Conservation (phyloP, 371 early-diverging fungal species). For the Hamiltosporidium tvaerminnensis region DNA sequence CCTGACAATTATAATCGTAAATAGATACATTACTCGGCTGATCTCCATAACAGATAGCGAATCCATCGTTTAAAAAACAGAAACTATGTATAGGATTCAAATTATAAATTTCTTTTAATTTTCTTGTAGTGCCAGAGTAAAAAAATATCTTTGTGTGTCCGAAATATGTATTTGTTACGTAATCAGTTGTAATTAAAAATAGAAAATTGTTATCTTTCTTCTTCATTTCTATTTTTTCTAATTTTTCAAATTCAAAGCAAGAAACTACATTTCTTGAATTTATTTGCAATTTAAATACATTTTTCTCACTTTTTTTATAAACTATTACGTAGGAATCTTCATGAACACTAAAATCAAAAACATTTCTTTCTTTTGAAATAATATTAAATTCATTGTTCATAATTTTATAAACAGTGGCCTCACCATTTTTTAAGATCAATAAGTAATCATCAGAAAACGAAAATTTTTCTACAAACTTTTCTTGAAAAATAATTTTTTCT, state of each 20-base stretch:
- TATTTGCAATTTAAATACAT: no score
- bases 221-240: not conserved
- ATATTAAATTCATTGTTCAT: no score
- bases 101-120: slow-evolving; percentile 6
- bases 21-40: slow-evolving; percentile 42
- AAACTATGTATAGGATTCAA: slow-evolving; percentile 18
- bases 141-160: slow-evolving; percentile 39
- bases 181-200: slow-evolving; percentile 18
- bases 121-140: slow-evolving; percentile 3
- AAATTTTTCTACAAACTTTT: not conserved
- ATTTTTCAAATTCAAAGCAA: no score
- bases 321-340: no score
- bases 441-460: no score
- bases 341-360: no score
- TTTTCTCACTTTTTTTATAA: no score
- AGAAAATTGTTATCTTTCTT: not conserved
- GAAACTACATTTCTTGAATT: no score
- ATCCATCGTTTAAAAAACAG: slow-evolving; percentile 32
- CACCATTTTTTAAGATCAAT: no score
- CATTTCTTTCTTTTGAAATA: no score
- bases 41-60: slow-evolving; percentile 44
- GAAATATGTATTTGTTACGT: slow-evolving; percentile 45
- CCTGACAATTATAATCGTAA: slow-evolving; percentile 19
- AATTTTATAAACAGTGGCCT: no score
- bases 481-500: not conserved